Percentiles rank a stretch among this genome's conserved stretches.
Evolutionary conservation across 345 rosid genomes (phyloP).

Genomic region (Hibiscus trionum): DNA sequence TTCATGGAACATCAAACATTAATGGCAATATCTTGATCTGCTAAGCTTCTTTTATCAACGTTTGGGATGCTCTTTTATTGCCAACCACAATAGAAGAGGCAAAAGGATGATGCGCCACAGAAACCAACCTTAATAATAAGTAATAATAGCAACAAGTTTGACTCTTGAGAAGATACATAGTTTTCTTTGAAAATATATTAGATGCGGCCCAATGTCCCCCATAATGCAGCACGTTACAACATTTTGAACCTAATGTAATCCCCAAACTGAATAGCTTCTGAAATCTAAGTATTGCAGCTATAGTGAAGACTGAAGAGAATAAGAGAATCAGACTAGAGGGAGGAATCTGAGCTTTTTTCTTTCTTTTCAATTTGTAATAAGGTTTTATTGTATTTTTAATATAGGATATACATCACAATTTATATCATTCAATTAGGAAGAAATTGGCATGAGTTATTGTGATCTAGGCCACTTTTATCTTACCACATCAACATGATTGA

Average conservation of each 20-base stretch:
- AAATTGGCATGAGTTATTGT: background rate
- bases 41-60: background rate
- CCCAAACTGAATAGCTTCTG: slow-evolving; percentile 23
- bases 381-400: background rate
- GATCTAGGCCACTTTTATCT: background rate
- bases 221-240: background rate
- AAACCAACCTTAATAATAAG: background rate
- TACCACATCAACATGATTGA: background rate
- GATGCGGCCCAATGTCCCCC: background rate
- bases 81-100: background rate
- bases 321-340: background rate
- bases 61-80: background rate
- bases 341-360: background rate
- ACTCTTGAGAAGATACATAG: background rate
- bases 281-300: background rate
- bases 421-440: background rate
- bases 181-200: background rate
- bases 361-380: background rate
- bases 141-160: background rate
- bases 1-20: slow-evolving; percentile 1
- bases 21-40: background rate
- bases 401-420: background rate
- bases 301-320: slow-evolving; percentile 4
- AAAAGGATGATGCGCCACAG: background rate
- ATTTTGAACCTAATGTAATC: background rate